Evolutionary conservation across 805 yeast species (phyloP).

Genomic region (Candida insectorum): DNA sequence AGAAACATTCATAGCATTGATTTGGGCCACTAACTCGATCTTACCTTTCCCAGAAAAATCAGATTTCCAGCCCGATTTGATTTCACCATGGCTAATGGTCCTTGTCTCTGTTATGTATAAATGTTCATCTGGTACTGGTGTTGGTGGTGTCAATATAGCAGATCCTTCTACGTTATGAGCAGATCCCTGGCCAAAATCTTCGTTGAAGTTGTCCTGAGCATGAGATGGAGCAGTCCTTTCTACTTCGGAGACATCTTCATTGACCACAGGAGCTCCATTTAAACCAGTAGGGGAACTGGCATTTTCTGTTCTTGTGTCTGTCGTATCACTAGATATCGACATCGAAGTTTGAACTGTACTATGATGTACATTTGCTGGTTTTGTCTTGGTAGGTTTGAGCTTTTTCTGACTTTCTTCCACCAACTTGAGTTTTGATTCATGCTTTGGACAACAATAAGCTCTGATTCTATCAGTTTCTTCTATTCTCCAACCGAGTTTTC

Average conservation of each 20-base stretch:
- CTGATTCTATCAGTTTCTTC: slow-evolving; percentile 75
- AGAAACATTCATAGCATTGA: slow-evolving; percentile 55
- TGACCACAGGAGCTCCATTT: slow-evolving; percentile 11
- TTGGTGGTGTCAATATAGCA: not conserved
- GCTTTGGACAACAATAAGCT: slow-evolving; percentile 56
- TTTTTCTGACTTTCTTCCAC: slow-evolving; percentile 37
- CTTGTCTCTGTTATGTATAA: slow-evolving; percentile 71
- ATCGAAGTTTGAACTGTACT: slow-evolving; percentile 26
- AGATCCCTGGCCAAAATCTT: slow-evolving; percentile 18
- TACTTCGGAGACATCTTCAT: slow-evolving; percentile 16
- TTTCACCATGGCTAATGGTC: slow-evolving; percentile 72
- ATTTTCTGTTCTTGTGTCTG: not conserved
- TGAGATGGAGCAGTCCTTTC: slow-evolving; percentile 18
- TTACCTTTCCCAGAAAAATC: slow-evolving; percentile 78
- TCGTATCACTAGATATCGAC: slow-evolving; percentile 7
- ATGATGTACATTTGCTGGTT: slow-evolving; percentile 20
- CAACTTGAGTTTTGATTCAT: slow-evolving; percentile 46
- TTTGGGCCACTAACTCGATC: slow-evolving; percentile 74
- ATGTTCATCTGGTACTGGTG: slow-evolving; percentile 7
- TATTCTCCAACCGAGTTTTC: slow-evolving; percentile 83
- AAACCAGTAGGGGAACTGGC: slow-evolving; percentile 8
- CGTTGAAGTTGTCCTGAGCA: slow-evolving; percentile 23
- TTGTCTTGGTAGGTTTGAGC: slow-evolving; percentile 3
- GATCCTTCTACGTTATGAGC: not conserved
- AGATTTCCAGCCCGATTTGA: slow-evolving; percentile 92